Conservation (phyloP, 495 filamentous ascomycete species). For the Aspergillus homomorphus region DNA sequence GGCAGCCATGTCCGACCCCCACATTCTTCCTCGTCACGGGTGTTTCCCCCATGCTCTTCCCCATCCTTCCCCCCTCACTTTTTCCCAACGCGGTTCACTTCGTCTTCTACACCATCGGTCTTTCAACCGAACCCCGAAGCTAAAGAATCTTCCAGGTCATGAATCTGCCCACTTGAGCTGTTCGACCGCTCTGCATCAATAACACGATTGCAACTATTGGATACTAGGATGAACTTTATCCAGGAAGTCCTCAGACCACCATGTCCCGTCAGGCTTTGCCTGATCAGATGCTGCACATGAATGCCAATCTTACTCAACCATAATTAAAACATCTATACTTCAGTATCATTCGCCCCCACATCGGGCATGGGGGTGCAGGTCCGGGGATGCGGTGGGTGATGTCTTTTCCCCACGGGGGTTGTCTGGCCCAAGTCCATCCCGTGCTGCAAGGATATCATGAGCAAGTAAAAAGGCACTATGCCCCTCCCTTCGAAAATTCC, state of each 20-base stretch:
- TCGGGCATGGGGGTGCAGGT: slow-evolving; percentile 20
- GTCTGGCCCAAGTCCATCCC: slow-evolving; percentile 3
- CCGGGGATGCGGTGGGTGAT: slow-evolving; percentile 23
- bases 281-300: background rate
- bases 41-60: background rate
- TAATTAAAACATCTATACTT: too few relatives aligned
- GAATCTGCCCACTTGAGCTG: slow-evolving; percentile 4
- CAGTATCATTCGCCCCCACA: slow-evolving; percentile 14
- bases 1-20: slow-evolving; percentile 30
- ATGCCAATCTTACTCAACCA: too few relatives aligned
- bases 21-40: too few relatives aligned
- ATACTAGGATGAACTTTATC: slow-evolving; percentile 19
- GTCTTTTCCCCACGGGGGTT: slow-evolving; percentile 35
- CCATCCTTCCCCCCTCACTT: background rate
- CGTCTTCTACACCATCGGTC: slow-evolving; percentile 7
- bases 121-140: slow-evolving; percentile 29
- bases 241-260: slow-evolving; percentile 9
- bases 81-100: background rate
- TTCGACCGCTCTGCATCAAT: slow-evolving; percentile 1
- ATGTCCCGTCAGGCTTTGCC: slow-evolving; percentile 6
- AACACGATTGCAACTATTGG: slow-evolving; percentile 10
- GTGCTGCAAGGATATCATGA: background rate
- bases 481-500: background rate
- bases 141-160: slow-evolving; percentile 4
- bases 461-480: background rate